A percentile compares a stretch with the other conserved stretches of the same genome.
Conservation (phyloP, 176 grass and related monocot species). For the Musa schizocarpa region DNA sequence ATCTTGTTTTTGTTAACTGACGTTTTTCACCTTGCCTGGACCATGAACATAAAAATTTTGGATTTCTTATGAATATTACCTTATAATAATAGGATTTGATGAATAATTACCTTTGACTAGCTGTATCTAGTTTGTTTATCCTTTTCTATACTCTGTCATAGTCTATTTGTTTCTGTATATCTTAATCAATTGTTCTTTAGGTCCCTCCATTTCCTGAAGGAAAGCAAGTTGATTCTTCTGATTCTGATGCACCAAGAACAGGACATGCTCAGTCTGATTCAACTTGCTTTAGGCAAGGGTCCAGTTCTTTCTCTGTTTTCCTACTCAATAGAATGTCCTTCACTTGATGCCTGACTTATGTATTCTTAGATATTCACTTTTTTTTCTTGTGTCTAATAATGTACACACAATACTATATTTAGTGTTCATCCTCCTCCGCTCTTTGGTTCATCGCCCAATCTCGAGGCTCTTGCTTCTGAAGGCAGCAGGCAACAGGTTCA, state of each 20-base stretch:
- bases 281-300: slow-evolving; percentile 25
- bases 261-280: slow-evolving; percentile 7
- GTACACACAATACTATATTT: background rate
- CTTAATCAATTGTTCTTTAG: slow-evolving; percentile 22
- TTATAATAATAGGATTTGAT: background rate
- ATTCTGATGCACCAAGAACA: slow-evolving; percentile 9
- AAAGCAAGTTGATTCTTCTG: slow-evolving; percentile 12
- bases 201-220: slow-evolving; percentile 31
- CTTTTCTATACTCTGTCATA: background rate
- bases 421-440: slow-evolving; percentile 50
- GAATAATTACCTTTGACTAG: background rate
- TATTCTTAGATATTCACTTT: slow-evolving; percentile 2
- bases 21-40: background rate
- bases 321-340: background rate
- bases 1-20: too few species aligned
- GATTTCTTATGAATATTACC: background rate
- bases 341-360: background rate
- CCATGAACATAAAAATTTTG: background rate
- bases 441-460: slow-evolving; percentile 58
- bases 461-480: slow-evolving; percentile 43
- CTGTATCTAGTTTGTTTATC: background rate
- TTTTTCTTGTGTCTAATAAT: background rate
- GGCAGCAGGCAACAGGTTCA: slow-evolving; percentile 16
- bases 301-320: background rate
- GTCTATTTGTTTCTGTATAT: background rate